phyloP scores from a whole-genome alignment of 2,329 filamentous ascomycete genomes.

The Neopestalotiopsis rosae region DNA sequence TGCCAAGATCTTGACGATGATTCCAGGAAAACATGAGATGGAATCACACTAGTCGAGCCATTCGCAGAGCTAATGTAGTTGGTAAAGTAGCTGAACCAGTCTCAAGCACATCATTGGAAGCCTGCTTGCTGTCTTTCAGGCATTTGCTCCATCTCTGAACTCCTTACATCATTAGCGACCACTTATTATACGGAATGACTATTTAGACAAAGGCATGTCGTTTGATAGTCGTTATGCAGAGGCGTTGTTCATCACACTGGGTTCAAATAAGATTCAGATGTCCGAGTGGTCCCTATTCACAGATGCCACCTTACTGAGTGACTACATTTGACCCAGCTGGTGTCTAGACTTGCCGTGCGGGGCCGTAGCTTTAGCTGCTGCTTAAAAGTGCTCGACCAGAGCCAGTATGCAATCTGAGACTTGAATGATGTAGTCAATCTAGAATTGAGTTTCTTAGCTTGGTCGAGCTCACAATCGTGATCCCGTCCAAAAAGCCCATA shows the following conservation, averaged over 20 bases:
- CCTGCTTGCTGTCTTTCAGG: background rate
- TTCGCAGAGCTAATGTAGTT: background rate
- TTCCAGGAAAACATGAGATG: background rate
- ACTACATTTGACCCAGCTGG: background rate
- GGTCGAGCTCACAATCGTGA: background rate
- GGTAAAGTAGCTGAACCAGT: background rate
- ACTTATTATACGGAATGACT: background rate
- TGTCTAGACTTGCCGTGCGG: background rate
- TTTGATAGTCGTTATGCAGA: too few relatives aligned
- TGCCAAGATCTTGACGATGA: background rate
- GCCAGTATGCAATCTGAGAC: background rate
- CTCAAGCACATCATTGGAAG: background rate
- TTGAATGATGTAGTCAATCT: slow-evolving; percentile 1
- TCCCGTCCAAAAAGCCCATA: background rate
- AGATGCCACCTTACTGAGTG: background rate
- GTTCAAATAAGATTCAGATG: too few relatives aligned
- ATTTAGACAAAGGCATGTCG: too few relatives aligned
- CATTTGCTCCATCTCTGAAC: background rate
- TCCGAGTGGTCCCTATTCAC: too few relatives aligned
- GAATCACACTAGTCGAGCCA: background rate
- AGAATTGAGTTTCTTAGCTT: background rate
- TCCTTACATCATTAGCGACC: background rate
- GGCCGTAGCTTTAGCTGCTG: background rate
- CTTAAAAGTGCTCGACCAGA: background rate
- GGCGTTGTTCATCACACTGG: too few relatives aligned